Conservation (phyloP, 225 moss, liverwort and hornwort species). For the Bryum argenteum region DNA sequence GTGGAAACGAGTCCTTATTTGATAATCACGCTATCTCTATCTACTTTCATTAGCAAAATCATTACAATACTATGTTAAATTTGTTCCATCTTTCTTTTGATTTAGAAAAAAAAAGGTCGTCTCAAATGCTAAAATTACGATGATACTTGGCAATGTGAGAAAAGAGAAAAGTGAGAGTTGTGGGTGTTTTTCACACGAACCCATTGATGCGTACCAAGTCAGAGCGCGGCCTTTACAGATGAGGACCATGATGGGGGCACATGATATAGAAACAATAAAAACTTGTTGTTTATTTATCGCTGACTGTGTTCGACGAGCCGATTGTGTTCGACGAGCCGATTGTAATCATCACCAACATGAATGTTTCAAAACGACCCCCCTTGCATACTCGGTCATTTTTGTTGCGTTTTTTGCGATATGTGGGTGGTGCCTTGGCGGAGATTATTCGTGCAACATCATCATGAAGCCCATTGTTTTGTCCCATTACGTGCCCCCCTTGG, state of each 20-base stretch:
- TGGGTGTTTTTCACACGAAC: no score
- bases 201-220: conserved; percentile 1
- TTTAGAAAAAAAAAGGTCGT: no score
- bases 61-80: no score
- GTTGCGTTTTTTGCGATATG: neutral
- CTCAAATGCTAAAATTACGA: no score
- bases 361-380: neutral
- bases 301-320: neutral
- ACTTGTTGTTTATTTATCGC: neutral
- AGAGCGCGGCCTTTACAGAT: conserved; percentile 16
- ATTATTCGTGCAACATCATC: conserved; percentile 12
- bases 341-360: neutral
- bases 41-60: no score
- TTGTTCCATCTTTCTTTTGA: no score
- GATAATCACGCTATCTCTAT: no score
- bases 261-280: neutral
- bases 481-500: neutral
- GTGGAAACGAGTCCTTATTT: no score
- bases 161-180: no score
- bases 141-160: no score
- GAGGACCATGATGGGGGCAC: neutral
- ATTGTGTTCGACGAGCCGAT: neutral
- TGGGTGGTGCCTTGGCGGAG: neutral
- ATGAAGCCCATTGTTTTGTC: conserved; percentile 4
- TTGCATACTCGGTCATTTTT: neutral